Evolutionary conservation across 2,329 filamentous ascomycete species (phyloP), one percentile per base, ranked within the genome.

Genomic region (Colletotrichum orbiculare): DNA sequence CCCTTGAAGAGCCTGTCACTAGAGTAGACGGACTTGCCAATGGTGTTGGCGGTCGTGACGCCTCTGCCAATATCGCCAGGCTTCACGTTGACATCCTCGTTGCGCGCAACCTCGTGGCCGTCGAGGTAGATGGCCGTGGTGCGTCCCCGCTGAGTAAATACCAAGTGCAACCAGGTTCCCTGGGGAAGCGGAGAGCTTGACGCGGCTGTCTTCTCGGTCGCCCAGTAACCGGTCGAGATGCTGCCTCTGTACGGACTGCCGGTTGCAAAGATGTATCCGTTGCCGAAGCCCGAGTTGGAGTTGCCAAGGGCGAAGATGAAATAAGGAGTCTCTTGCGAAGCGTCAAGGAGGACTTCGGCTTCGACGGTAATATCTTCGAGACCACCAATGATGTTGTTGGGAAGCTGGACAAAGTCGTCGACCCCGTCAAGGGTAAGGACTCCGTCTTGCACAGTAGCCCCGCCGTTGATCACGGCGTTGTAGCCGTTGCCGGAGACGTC

Each of bases 61-160:
- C 71, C 71, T 38, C 43, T 64, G 11, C 71, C 70, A 45, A 72
- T 68, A 33, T 42, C 56, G 33, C 48, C 50, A 2, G 70, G 70
- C 4, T 59, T 48, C 37, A 65, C 43, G 13, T 57, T 62, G 25
- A 65, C 58, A 9, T 60, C 45, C 15, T 66, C 54, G 12, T 69
- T 56, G 11, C 64, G 50, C 8, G 59, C 69, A 33, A 55, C 54
- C 42, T 65, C 63, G 37, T 78, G 76, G 57, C 77, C 75, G 59
- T 79, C 73, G 15, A 83, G 70, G 34, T 77, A 73, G 33, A 74
- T 67, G 6, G 72, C 71, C 41, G 64, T 46, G 3, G 67, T 69
- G 4, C 61, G 46, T 33, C 66, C 64, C n/a, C 52, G 41, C 33
- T 72, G 55, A 7, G 66, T 67, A 47, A 69, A 73, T 2, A 66